A percentile compares a stretch with the other conserved stretches of the same genome.
Evolutionary conservation across 139 green algal species (phyloP).

Genomic region (Pleodorina starrii): DNA sequence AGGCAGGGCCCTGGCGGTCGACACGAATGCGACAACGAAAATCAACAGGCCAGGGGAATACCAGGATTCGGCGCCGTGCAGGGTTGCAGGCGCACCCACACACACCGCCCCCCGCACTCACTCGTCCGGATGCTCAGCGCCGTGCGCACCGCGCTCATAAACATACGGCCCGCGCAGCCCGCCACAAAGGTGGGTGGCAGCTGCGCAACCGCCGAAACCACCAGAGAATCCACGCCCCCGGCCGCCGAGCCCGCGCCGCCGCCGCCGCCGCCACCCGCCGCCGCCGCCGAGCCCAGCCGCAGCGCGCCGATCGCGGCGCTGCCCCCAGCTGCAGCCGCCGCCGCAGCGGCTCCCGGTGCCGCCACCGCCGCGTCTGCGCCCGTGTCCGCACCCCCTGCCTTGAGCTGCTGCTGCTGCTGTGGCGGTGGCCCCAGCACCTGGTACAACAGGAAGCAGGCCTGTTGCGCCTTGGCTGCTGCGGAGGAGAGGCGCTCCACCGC

Average conservation of each 20-base stretch:
- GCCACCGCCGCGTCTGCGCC: neutral
- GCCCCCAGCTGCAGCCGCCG: neutral
- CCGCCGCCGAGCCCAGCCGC: neutral
- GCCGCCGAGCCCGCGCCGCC: neutral
- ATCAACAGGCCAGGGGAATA: too few relatives aligned
- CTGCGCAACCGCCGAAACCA: conserved; percentile 33
- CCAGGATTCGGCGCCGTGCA: too few relatives aligned
- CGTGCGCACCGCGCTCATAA: conserved; percentile 23
- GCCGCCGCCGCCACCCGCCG: neutral
- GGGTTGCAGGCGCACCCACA: too few relatives aligned
- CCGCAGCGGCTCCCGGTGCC: neutral
- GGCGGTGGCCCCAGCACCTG: neutral
- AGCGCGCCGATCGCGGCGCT: neutral
- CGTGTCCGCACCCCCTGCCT: neutral
- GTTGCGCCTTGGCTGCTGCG: conserved; percentile 18
- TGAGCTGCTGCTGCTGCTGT: neutral
- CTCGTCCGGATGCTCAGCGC: neutral
- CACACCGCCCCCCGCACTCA: too few relatives aligned
- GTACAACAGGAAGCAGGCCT: conserved; percentile 39
- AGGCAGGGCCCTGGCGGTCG: too few relatives aligned
- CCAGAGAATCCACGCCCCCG: conserved; percentile 20
- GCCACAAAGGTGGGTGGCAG: conserved; percentile 49
- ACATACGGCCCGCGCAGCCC: conserved; percentile 39
- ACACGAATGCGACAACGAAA: too few relatives aligned
- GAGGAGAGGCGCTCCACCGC: conserved; percentile 28